A percentile compares a stretch with the other conserved stretches of the same genome.
phyloP scores from a whole-genome alignment of 2,329 filamentous ascomycete genomes.

The Teratosphaeria pseudoeucalypti region DNA sequence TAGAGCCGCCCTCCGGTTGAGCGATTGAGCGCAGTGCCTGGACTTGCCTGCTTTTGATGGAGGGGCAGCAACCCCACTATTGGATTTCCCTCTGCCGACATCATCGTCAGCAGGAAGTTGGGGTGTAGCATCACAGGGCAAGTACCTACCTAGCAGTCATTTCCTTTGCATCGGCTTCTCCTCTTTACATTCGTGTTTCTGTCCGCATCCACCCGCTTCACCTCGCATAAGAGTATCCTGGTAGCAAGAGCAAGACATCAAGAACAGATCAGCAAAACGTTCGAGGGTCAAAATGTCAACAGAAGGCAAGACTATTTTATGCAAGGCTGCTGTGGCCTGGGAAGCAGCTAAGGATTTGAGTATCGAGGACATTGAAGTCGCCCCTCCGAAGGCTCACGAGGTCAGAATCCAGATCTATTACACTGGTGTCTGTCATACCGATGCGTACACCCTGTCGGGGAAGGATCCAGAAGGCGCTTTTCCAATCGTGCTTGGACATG shows the following conservation, averaged over 20 bases:
- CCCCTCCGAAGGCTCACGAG: conserved; percentile 79
- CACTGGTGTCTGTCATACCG: conserved; percentile 98
- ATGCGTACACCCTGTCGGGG: conserved; percentile 78
- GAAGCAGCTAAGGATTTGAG: conserved; percentile 82
- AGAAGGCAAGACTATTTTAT: conserved; percentile 76
- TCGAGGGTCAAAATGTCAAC: conserved; percentile 38
- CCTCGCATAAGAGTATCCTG: not conserved
- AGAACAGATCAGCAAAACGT: conserved; percentile 4
- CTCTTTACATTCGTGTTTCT: not conserved
- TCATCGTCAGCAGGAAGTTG: not conserved
- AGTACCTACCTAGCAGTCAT: not conserved
- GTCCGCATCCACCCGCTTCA: not conserved
- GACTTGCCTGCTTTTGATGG: not conserved
- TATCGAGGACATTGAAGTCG: conserved; percentile 88
- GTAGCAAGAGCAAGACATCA: not conserved
- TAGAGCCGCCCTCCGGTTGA: not conserved
- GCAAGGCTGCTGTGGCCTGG: conserved; percentile 88
- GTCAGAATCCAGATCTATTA: conserved; percentile 96
- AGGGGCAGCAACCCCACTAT: not conserved
- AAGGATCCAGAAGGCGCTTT: conserved; percentile 96
- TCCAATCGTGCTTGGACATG: conserved; percentile 79
- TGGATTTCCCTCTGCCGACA: not conserved
- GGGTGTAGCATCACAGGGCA: not conserved
- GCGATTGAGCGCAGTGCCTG: not conserved
- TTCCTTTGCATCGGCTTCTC: not conserved